Base-by-base conservation (phyloP, 495 filamentous ascomycete species). In the Choiromyces venosus region DNA sequence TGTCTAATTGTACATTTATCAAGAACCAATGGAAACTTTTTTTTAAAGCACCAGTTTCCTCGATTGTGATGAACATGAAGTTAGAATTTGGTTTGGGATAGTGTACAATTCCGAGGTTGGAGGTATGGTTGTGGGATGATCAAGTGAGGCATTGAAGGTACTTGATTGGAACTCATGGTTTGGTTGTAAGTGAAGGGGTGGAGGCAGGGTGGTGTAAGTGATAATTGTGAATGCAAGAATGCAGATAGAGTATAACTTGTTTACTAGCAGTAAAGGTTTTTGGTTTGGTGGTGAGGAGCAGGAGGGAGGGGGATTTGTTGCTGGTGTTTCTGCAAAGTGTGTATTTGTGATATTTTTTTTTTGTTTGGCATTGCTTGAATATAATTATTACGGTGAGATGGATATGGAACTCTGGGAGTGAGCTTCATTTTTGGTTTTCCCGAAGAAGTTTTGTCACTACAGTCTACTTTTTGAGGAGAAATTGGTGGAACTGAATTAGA, bases 121-220 rank as follows among this genome's bases (percentile, higher is more conserved):
- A 3, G 52, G 14, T 42, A 16, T 3, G 14, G 18, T 42, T 12
- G 10, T 61, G 9, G 16, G 52, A 9, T 29, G n/a, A 25, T 61
- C 10, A 29, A 25, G 2, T 61, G 52, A 25, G 1, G 1, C 52
- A 61, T 61, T 61, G 25, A 2, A 61, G 5, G 10, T 29, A 1
- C 52, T 61, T 29, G 10, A 16, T 14, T 0, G 4, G 52, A 4
- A 29, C 25, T 61, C 16, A 1, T 1, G 16, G 7, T 2, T 14
- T n/a, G 0, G 2, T 29, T 0, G 52, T 61, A 0, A 4, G 25
- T 5, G 16, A 14, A 4, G 2, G n/a, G 4, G 3, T 61, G 0
- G 7, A 16, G 25, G 19, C 10, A 25, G 2, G 1, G 10, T 29
- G 2, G 19, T 61, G 0, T 61, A 7, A 14, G 9, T 29, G 16